A percentile compares a stretch with the other conserved stretches of the same genome.
These are phyloP conservation scores for Debaryomyces prosopidis DNA, from an alignment of 805 yeast species.

Conservation along the genomic window DNA sequence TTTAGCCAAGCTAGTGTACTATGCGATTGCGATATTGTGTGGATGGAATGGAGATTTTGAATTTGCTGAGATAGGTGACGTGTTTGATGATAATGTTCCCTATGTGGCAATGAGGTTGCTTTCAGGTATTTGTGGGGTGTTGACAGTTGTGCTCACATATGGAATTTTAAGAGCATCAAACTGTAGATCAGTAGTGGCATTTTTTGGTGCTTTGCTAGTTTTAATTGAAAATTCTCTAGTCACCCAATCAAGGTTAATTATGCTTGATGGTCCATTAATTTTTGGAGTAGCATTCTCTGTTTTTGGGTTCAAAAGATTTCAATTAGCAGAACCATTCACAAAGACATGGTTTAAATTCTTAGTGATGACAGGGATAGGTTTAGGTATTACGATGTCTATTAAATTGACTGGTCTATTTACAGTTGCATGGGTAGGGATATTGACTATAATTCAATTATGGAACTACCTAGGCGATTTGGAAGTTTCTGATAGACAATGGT, in stretches of 20 bases:
- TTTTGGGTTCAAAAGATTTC: constrained; percentile 51
- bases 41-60: constrained; percentile 50
- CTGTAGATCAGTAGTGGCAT: constrained; percentile 51
- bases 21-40: constrained; percentile 49
- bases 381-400: constrained; percentile 60
- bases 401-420: constrained; percentile 75
- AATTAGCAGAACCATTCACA: constrained; percentile 45
- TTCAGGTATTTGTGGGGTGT: constrained; percentile 56
- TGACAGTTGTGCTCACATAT: constrained; percentile 53
- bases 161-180: constrained; percentile 56
- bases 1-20: constrained; percentile 58
- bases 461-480: constrained; percentile 64
- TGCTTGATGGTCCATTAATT: constrained; percentile 45
- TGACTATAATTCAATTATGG: constrained; percentile 62
- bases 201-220: constrained; percentile 51
- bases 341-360: constrained; percentile 55
- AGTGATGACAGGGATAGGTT: constrained; percentile 46
- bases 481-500: constrained; percentile 37
- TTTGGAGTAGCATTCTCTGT: constrained; percentile 49
- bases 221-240: constrained; percentile 65
- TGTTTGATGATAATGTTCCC: constrained; percentile 33
- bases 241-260: constrained; percentile 55
- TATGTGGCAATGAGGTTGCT: constrained; percentile 58
- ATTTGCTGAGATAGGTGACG: constrained; percentile 46
- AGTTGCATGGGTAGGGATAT: constrained; percentile 57